These are phyloP conservation scores for Musa acuminata DNA, from an alignment of 176 grass and related monocot genomes.

Conservation along the genomic window DNA sequence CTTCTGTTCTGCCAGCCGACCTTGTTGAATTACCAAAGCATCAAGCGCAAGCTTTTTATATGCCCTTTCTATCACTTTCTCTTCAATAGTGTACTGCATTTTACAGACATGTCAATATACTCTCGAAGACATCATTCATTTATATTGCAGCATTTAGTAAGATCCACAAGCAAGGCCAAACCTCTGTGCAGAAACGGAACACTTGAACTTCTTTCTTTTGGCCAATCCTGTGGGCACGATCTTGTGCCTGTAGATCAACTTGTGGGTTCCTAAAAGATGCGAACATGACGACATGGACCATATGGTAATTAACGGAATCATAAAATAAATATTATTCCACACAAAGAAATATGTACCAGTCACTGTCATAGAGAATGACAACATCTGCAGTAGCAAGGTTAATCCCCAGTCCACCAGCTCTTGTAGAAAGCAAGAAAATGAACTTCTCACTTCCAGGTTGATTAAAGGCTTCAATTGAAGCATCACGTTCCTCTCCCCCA, in stretches of 20 bases:
- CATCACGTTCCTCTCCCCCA: slow-evolving; percentile 56
- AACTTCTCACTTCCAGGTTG: slow-evolving; percentile 57
- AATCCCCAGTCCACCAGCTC: slow-evolving; percentile 68
- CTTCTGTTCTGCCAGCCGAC: slow-evolving; percentile 91
- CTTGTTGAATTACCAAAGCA: slow-evolving; percentile 99
- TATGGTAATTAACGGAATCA: not conserved
- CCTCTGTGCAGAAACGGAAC: slow-evolving; percentile 68
- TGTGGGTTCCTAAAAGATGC: slow-evolving; percentile 55
- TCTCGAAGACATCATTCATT: not conserved
- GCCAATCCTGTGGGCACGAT: slow-evolving; percentile 74
- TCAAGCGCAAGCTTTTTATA: slow-evolving; percentile 99
- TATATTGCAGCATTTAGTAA: not conserved
- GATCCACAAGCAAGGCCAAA: not conserved
- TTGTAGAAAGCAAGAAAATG: slow-evolving; percentile 59
- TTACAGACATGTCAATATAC: not conserved
- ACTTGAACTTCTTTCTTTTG: slow-evolving; percentile 89
- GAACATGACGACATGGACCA: not conserved
- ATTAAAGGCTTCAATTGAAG: slow-evolving; percentile 61
- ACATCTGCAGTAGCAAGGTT: slow-evolving; percentile 72
- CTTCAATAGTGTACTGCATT: slow-evolving; percentile 92
- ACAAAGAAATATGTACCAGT: slow-evolving; percentile 32
- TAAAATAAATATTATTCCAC: not conserved
- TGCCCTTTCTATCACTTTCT: slow-evolving; percentile 97
- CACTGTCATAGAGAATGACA: slow-evolving; percentile 80
- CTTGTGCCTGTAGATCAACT: slow-evolving; percentile 72